A percentile compares a stretch with the other conserved stretches of the same genome.
Evolutionary conservation across 108 stramenopile species (phyloP).

Genomic region (Cyclotella choctawhatcheeana): DNA sequence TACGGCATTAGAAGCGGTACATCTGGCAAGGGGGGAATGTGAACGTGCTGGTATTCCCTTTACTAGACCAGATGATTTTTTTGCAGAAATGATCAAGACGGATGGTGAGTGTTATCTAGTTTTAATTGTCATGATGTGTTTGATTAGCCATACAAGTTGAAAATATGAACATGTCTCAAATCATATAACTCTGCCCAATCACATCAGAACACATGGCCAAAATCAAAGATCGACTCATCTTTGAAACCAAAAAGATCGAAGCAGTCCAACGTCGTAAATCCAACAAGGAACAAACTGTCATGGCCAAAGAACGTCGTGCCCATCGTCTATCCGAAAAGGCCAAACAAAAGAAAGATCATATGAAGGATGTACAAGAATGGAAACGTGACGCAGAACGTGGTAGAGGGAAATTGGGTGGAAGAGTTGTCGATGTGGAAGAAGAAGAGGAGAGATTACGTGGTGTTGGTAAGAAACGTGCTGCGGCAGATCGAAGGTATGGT

Average conservation of each 20-base stretch:
- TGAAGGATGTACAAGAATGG: constrained; percentile 90
- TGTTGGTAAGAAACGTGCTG: constrained; percentile 66
- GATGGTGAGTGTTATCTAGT: constrained; percentile 96
- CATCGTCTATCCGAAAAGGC: constrained; percentile 91
- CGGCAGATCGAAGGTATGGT: constrained; percentile 78
- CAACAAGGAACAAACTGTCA: constrained; percentile 75
- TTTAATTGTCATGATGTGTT: constrained; percentile 1
- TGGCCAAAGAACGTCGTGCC: constrained; percentile 82
- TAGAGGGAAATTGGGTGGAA: constrained; percentile 54
- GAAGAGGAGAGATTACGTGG: constrained; percentile 57
- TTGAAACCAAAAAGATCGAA: constrained; percentile 98
- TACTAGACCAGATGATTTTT: constrained; percentile 94
- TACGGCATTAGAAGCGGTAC: constrained; percentile 88
- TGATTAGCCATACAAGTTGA: too few species aligned
- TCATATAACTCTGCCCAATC: background rate
- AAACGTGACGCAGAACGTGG: constrained; percentile 69
- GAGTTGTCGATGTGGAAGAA: constrained; percentile 59
- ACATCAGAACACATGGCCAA: constrained; percentile 90
- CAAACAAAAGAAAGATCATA: constrained; percentile 84
- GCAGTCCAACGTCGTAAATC: constrained; percentile 93
- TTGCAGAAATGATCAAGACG: constrained; percentile 99
- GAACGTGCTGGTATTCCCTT: constrained; percentile 70
- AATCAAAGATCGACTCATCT: constrained; percentile 97
- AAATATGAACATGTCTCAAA: background rate
- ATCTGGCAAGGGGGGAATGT: constrained; percentile 70